Evolutionary conservation across 768 basidiomycete genomes (phyloP).

Genomic region (Lentinula sp.): DNA sequence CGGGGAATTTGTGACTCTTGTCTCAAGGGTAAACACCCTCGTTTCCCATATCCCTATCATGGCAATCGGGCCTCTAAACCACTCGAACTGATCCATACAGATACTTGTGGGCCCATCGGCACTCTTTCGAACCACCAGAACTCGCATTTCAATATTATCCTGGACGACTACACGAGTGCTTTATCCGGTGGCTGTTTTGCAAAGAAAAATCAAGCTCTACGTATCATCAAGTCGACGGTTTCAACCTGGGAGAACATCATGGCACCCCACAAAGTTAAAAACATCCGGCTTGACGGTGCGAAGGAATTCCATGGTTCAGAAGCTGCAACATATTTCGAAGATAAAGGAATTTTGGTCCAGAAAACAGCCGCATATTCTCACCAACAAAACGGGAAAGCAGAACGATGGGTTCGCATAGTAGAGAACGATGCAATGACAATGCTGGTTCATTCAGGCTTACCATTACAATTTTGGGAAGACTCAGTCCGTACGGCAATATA

Average conservation of each 20-base stretch:
- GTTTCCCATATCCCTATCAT: not conserved
- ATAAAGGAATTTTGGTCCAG: conserved; percentile 18
- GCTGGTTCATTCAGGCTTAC: conserved; percentile 17
- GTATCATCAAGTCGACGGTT: too few relatives aligned
- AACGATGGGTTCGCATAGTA: conserved; percentile 30
- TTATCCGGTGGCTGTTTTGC: too few relatives aligned
- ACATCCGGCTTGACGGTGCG: not conserved
- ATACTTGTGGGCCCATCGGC: too few relatives aligned
- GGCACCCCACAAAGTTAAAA: too few relatives aligned
- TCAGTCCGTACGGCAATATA: conserved; percentile 17
- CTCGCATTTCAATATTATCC: too few relatives aligned
- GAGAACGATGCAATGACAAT: conserved; percentile 23
- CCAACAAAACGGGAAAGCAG: conserved; percentile 39
- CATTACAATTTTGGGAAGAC: conserved; percentile 15
- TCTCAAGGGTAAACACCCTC: not conserved
- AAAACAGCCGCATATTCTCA: conserved; percentile 7
- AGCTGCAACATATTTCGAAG: not conserved
- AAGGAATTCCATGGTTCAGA: not conserved
- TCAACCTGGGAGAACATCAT: too few relatives aligned
- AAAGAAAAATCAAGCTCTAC: too few relatives aligned
- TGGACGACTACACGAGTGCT: too few relatives aligned
- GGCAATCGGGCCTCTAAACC: not conserved
- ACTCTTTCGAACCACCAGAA: too few relatives aligned
- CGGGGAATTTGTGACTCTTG: not conserved
- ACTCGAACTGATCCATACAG: not conserved